phyloP scores from a whole-genome alignment of 495 filamentous ascomycete species.

The Penicilliopsis zonata region DNA sequence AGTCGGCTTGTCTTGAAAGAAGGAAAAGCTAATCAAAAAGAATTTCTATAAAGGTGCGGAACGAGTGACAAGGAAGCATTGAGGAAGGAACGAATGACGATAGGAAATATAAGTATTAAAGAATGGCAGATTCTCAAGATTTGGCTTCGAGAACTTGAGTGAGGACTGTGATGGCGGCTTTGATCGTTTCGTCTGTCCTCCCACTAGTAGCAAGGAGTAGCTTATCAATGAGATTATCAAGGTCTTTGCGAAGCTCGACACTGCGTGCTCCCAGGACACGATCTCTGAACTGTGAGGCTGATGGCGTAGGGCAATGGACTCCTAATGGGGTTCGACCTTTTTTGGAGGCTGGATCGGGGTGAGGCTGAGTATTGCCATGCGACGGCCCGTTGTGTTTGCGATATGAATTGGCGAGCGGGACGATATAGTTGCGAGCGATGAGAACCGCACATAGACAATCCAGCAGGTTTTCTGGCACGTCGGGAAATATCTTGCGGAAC shows the following conservation, averaged over 20 bases:
- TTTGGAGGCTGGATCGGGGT: conserved; percentile 22
- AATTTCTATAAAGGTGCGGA: neutral
- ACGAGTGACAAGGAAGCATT: neutral
- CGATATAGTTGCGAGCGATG: conserved; percentile 49
- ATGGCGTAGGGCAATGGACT: conserved; percentile 18
- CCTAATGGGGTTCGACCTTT: conserved; percentile 25
- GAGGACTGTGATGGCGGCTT: conserved; percentile 29
- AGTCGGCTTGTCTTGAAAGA: conserved; percentile 1
- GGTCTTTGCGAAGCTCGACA: conserved; percentile 18
- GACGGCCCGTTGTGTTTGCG: conserved; percentile 12
- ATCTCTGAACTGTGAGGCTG: conserved; percentile 18
- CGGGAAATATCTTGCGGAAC: conserved; percentile 47
- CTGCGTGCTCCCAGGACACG: conserved; percentile 20
- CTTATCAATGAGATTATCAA: conserved; percentile 30
- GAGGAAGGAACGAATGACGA: too few relatives aligned
- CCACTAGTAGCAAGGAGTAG: conserved; percentile 28
- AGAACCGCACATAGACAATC: conserved; percentile 54
- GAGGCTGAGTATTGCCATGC: conserved; percentile 11
- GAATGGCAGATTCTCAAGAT: conserved; percentile 6
- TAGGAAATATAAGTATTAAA: conserved; percentile 3
- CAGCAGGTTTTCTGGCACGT: conserved; percentile 40
- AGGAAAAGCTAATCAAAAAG: conserved; percentile 11
- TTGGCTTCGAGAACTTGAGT: conserved; percentile 31
- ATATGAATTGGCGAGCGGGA: conserved; percentile 19
- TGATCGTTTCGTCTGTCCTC: conserved; percentile 22